phyloP scores from a whole-genome alignment of 2,329 filamentous ascomycete species.

The Aspergillus aculeatinus region DNA sequence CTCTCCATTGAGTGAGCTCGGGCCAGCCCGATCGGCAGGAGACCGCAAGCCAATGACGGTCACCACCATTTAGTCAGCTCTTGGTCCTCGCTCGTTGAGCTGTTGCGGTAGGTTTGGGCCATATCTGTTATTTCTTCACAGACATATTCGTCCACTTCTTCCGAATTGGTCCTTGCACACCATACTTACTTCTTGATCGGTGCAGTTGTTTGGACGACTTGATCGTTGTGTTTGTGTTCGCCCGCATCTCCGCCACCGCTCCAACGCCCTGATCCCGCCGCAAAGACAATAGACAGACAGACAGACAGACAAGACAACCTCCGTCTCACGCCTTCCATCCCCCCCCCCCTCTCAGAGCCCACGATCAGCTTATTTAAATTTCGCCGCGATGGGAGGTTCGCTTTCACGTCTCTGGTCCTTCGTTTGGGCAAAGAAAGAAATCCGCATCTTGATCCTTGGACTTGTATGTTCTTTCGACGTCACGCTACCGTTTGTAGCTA shows the following conservation, averaged over 20 bases:
- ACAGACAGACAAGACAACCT: not conserved
- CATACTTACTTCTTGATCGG: not conserved
- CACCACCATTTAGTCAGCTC: slow-evolving; percentile 26
- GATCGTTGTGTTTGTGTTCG: slow-evolving; percentile 5
- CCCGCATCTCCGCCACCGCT: slow-evolving; percentile 7
- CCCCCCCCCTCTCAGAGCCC: not conserved
- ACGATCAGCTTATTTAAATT: not conserved
- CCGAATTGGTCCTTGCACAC: not conserved
- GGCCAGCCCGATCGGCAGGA: slow-evolving; percentile 27
- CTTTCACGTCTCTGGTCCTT: slow-evolving; percentile 65
- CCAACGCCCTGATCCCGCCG: not conserved
- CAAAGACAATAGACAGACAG: not conserved
- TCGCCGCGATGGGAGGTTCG: slow-evolving; percentile 54
- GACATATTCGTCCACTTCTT: not conserved
- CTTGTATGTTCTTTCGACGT: slow-evolving; percentile 61
- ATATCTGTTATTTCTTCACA: not conserved
- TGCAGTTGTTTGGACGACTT: not conserved
- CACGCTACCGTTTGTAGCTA: slow-evolving; percentile 9
- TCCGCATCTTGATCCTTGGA: slow-evolving; percentile 89
- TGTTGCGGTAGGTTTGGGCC: not conserved
- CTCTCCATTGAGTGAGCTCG: slow-evolving; percentile 20
- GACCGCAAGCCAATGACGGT: slow-evolving; percentile 20
- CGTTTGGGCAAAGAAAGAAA: slow-evolving; percentile 94
- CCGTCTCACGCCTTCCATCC: not conserved
- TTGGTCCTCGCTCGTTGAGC: slow-evolving; percentile 5